Base-by-base conservation (phyloP, 169 alveolate species). In the Babesia sp. region DNA sequence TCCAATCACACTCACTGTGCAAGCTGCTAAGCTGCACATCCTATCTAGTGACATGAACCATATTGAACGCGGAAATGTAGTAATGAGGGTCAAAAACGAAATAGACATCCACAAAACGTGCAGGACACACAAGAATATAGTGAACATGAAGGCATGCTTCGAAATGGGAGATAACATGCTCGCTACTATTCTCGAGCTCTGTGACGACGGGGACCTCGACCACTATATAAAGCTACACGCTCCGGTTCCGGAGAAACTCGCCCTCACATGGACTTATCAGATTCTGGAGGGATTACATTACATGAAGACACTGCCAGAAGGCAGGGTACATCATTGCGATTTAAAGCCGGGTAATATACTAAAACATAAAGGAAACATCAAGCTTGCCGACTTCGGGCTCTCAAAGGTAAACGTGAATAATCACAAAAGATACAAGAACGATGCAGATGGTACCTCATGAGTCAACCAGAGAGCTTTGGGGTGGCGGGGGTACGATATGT, bases 401-500 rank as follows among this genome's bases (percentile, higher is more conserved):
- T 91, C 96, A 33, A 90, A 91, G 74, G 79, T 56, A 42, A 12
- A 50, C 33, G 1, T 12, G 1, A 2, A 45, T 6, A 6, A 24
- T 48, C 22, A 12, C 2, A n/a, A n/a, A n/a, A 22, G 4, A 16
- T 41, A 11, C 18, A 46, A 24, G 29, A 41, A 28, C 24, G 20
- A 16, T 31, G 55, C 69, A 82, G 82, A 57, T 91, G 73, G 84
- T 71, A 41, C 63, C 87, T 37, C 92, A 81, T 14, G 90, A 92
- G 68, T 71, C 92, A 44, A 74, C 55, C 68, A 75, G 33, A 66
- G 82, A 61, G 55, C 82, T 72, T 22, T 86, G 95, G 90, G 91
- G 87, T 18, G 97, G 97, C 8, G 97, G 97, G n/a, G 97, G 97
- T 39, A 93, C 97, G 12, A 86, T 93, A 36, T 92, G 93, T 91